Conservation (phyloP, 768 basidiomycete genomes). For the Suillus plorans region DNA sequence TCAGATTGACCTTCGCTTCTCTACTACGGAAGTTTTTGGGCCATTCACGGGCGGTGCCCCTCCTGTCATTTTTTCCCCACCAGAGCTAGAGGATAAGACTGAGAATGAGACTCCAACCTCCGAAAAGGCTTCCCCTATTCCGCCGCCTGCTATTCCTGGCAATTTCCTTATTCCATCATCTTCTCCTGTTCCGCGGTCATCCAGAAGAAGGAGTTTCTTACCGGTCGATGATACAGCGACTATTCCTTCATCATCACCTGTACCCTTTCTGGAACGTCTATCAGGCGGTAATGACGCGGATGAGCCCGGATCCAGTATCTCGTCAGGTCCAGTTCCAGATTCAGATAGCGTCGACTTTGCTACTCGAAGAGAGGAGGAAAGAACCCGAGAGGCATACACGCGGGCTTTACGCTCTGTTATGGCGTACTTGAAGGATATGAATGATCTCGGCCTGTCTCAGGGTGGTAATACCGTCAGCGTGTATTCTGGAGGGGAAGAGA, state of each 20-base stretch:
- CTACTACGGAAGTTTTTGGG: slow-evolving; percentile 65
- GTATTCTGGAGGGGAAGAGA: slow-evolving; percentile 54
- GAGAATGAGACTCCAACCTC: slow-evolving; percentile 18
- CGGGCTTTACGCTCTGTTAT: slow-evolving; percentile 88
- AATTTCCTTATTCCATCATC: slow-evolving; percentile 41
- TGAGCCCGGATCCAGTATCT: slow-evolving; percentile 25
- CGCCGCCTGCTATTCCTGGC: slow-evolving; percentile 12
- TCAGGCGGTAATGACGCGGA: slow-evolving; percentile 39
- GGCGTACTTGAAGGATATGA: slow-evolving; percentile 95
- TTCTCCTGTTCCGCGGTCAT: slow-evolving; percentile 45
- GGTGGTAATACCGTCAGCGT: slow-evolving; percentile 50
- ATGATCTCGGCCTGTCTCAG: slow-evolving; percentile 79
- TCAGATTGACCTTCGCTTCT: slow-evolving; percentile 70
- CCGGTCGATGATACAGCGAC: slow-evolving; percentile 71
- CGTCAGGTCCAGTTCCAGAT: slow-evolving; percentile 46
- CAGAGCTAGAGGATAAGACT: slow-evolving; percentile 10
- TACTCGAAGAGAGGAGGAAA: slow-evolving; percentile 67
- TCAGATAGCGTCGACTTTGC: slow-evolving; percentile 42
- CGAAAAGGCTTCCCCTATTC: slow-evolving; percentile 7
- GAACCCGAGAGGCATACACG: slow-evolving; percentile 67
- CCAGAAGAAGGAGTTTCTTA: slow-evolving; percentile 86
- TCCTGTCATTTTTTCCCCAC: slow-evolving; percentile 25
- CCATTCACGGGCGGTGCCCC: slow-evolving; percentile 40
- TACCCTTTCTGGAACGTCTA: slow-evolving; percentile 56
- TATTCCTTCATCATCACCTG: slow-evolving; percentile 63